Base-by-base conservation (phyloP, 805 yeast genomes). In the Wickerhamomyces bovis region DNA sequence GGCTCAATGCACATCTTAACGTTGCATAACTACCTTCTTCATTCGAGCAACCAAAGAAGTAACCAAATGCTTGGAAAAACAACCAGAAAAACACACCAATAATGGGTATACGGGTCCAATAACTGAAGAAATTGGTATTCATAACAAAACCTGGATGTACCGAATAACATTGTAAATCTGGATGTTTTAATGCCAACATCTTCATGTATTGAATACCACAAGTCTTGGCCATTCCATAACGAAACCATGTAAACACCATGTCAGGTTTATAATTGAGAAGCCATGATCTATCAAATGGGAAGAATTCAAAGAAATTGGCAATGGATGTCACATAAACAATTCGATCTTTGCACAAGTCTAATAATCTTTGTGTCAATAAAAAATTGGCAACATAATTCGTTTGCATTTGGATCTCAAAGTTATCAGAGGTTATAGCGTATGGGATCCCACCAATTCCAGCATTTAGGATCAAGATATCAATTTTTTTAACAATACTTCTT, bases 91-190 rank as follows among this genome's bases (percentile, higher is more conserved):
- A 56, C 1, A 80, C 72, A 0, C 96, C 96, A n/a, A 88, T 72
- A 5, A 87, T 67, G 0, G 95, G 95, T 15, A 84, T 67, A 46
- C 88, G 67, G 2, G 92, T 85, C 81, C 89, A 84, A 60, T 84
- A 85, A 41, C 83, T 71, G 60, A 84, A 85, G 41, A 84, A 63
- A 53, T 83, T 83, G 2, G 96, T 82, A 56, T 81, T 81, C 85
- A 88, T 82, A n/a, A 86, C 87, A 53, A 86, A 75, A 0, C 96
- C 96, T 0, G 96, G 96, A 57, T 87, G 90, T 3, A 86, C 85
- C 2, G 88, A 73, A 33, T 78, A 63, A 47, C 82, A 79, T 35
- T 81, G 62, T 10, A 87, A 70, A 18, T 78, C 72, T 0, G 95
- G 94, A 59, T 85, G 74, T 48, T 81, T 73, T 33, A 78, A 68